phyloP scores from a whole-genome alignment of 1,284 basidiomycete species.

The Fistulina hepatica region DNA sequence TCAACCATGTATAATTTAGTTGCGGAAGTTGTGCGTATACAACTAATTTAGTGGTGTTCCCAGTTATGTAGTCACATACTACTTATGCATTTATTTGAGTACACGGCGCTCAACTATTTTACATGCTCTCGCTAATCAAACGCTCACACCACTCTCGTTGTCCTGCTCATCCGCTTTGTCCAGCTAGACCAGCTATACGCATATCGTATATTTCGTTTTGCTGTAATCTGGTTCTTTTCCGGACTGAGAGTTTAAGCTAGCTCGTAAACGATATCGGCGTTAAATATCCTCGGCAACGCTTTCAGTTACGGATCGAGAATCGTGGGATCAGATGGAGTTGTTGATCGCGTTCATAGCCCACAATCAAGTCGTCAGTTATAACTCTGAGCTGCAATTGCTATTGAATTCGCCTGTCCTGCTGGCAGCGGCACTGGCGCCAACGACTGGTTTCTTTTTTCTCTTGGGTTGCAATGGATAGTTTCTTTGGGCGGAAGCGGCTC shows the following conservation, averaged over 20 bases:
- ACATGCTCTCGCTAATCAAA: too few species aligned
- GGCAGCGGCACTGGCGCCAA: not conserved
- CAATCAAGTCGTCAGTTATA: not conserved
- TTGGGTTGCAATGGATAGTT: conserved; percentile 32
- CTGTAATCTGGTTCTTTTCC: too few species aligned
- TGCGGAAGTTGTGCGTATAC: too few species aligned
- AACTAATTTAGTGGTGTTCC: too few species aligned
- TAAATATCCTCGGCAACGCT: not conserved
- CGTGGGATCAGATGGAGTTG: not conserved
- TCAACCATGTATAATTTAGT: not conserved
- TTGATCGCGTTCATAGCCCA: not conserved
- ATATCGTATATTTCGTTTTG: too few species aligned
- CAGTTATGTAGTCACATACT: not conserved
- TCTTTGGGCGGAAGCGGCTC: conserved; percentile 44
- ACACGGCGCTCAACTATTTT: not conserved
- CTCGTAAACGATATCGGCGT: too few species aligned
- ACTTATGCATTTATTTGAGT: not conserved
- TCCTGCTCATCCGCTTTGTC: too few species aligned
- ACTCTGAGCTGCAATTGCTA: not conserved
- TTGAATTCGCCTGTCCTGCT: not conserved
- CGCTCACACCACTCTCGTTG: too few species aligned
- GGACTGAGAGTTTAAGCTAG: too few species aligned
- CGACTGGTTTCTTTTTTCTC: not conserved
- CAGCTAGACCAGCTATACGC: too few species aligned
- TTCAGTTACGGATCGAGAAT: not conserved